A percentile compares a stretch with the other conserved stretches of the same genome.
Evolutionary conservation across 805 yeast genomes (phyloP).

Genomic region (Yamadazyma kitorensis): DNA sequence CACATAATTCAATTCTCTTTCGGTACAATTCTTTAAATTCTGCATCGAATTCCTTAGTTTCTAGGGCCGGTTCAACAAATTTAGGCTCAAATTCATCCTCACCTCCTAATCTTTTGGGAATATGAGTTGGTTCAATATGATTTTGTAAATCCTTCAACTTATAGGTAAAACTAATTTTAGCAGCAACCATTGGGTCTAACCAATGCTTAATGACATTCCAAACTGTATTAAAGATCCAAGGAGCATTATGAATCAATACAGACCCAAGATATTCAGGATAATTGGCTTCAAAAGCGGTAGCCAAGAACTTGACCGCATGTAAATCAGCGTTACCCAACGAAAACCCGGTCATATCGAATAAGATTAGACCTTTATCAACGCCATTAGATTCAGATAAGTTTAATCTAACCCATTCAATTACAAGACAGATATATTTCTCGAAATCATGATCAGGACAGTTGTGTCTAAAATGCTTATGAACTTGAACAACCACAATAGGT

Average conservation of each 20-base stretch:
- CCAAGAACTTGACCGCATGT: constrained; percentile 79
- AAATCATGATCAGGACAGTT: constrained; percentile 59
- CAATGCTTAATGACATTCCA: constrained; percentile 88
- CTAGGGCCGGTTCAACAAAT: constrained; percentile 56
- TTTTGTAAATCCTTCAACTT: constrained; percentile 58
- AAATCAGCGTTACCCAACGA: constrained; percentile 89
- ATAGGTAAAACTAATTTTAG: constrained; percentile 80
- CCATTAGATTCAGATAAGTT: constrained; percentile 58
- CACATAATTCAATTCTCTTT: constrained; percentile 45
- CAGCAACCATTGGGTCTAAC: constrained; percentile 93
- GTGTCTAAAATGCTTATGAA: constrained; percentile 57
- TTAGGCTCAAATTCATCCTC: constrained; percentile 51
- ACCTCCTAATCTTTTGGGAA: constrained; percentile 76
- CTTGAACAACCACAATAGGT: constrained; percentile 78
- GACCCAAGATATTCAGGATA: constrained; percentile 90
- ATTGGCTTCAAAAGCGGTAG: constrained; percentile 84
- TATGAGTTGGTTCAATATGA: constrained; percentile 51
- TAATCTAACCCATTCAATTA: constrained; percentile 75
- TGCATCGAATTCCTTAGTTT: constrained; percentile 39
- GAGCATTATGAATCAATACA: constrained; percentile 84
- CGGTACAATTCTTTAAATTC: constrained; percentile 22
- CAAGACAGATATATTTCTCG: constrained; percentile 64
- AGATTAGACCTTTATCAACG: constrained; percentile 56
- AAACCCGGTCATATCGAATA: constrained; percentile 82
- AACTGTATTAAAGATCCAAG: constrained; percentile 90